Conservation (phyloP, 345 rosid genomes). For the Lepidium africanum region DNA sequence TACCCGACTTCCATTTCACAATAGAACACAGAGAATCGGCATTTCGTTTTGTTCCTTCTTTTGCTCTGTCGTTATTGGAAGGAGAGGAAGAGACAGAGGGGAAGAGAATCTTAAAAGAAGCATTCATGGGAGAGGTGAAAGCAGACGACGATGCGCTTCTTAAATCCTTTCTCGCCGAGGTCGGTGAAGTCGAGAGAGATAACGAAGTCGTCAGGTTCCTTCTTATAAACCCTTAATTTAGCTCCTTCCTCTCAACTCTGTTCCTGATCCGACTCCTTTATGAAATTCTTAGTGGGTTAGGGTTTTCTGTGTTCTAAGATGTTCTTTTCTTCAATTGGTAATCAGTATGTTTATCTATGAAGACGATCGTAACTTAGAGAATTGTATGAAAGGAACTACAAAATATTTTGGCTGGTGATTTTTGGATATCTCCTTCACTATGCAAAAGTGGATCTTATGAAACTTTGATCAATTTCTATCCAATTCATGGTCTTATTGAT, state of each 20-base stretch:
- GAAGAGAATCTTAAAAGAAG: neutral
- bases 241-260: neutral
- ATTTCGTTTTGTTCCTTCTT: neutral
- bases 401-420: neutral
- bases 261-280: slow-evolving; percentile 9
- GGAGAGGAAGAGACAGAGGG: neutral
- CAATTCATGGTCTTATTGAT: neutral
- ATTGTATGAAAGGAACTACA: neutral
- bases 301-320: slow-evolving; percentile 16
- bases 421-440: neutral
- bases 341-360: neutral
- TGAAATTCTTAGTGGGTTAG: slow-evolving; percentile 15
- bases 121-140: slow-evolving; percentile 46
- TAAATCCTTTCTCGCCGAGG: slow-evolving; percentile 92
- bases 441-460: slow-evolving; percentile 2
- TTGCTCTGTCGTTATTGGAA: neutral
- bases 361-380: neutral
- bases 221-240: neutral
- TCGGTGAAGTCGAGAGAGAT: slow-evolving; percentile 91
- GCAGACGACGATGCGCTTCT: slow-evolving; percentile 71
- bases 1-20: neutral
- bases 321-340: neutral
- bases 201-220: slow-evolving; percentile 86
- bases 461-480: neutral
- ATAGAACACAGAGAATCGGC: slow-evolving; percentile 4